Evolutionary conservation across 768 basidiomycete species (phyloP).

Genomic region (Naganishia onofrii): DNA sequence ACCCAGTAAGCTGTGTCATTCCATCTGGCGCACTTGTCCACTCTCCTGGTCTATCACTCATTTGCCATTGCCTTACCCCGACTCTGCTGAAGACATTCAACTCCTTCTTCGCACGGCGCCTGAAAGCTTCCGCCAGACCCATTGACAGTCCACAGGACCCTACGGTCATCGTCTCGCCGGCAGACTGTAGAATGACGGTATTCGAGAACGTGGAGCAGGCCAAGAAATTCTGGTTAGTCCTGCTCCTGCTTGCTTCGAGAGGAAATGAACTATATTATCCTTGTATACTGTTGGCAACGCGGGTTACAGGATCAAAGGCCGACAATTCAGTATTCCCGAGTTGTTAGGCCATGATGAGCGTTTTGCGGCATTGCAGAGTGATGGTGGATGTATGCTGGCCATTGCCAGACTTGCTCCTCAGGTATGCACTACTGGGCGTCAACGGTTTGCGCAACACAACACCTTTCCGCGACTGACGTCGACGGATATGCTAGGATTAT

Average conservation of each 20-base stretch:
- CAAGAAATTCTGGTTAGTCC: conserved; percentile 64
- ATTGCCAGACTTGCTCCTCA: conserved; percentile 71
- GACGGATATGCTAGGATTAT: conserved; percentile 59
- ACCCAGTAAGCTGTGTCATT: conserved; percentile 52
- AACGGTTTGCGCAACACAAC: neutral
- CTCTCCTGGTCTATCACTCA: too few relatives aligned
- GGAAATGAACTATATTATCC: too few relatives aligned
- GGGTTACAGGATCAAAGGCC: conserved; percentile 62
- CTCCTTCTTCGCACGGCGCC: conserved; percentile 69
- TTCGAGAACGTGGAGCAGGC: conserved; percentile 63
- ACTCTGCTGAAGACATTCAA: conserved; percentile 65
- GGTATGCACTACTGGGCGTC: neutral
- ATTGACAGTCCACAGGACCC: conserved; percentile 61
- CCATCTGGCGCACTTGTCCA: neutral
- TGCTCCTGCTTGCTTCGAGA: too few relatives aligned
- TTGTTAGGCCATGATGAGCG: conserved; percentile 60
- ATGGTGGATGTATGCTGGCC: conserved; percentile 55
- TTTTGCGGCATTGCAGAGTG: conserved; percentile 51
- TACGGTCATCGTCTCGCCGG: conserved; percentile 62
- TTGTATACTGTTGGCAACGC: conserved; percentile 30
- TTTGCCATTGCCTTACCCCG: too few relatives aligned
- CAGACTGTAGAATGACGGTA: conserved; percentile 73
- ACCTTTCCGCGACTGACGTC: neutral
- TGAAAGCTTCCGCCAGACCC: conserved; percentile 63
- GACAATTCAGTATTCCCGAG: conserved; percentile 64